These are phyloP conservation scores for Xylaria polymorpha DNA, from an alignment of 2,329 filamentous ascomycete species.

Conservation along the genomic window DNA sequence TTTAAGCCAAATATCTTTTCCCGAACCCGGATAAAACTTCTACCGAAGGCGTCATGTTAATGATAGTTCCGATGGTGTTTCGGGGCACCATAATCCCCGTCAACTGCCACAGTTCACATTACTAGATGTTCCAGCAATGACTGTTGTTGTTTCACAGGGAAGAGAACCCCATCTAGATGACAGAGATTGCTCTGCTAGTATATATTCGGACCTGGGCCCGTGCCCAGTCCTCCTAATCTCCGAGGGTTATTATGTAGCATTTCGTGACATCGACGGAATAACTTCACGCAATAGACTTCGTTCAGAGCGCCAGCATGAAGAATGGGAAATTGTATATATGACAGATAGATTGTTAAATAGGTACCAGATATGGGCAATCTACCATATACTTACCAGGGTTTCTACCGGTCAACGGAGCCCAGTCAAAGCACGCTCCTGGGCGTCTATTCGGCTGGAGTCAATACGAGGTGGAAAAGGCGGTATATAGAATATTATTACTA, in stretches of 20 bases:
- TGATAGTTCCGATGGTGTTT: background rate
- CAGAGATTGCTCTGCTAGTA: too few relatives aligned
- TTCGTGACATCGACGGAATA: too few relatives aligned
- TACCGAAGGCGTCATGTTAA: background rate
- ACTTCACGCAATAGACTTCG: background rate
- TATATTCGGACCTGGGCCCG: too few relatives aligned
- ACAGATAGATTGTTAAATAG: background rate
- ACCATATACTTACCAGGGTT: background rate
- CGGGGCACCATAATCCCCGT: background rate
- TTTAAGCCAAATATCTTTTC: background rate
- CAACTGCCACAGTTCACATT: background rate
- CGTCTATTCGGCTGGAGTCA: constrained; percentile 10
- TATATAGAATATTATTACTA: background rate
- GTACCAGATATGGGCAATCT: background rate
- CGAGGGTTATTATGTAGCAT: too few relatives aligned
- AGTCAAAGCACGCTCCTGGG: background rate
- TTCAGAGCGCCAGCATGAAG: background rate
- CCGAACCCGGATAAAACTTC: background rate
- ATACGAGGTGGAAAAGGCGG: constrained; percentile 23
- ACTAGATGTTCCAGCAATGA: too few relatives aligned
- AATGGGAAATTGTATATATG: background rate
- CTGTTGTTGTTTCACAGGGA: too few relatives aligned
- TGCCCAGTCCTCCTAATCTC: too few relatives aligned
- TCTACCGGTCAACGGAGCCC: background rate
- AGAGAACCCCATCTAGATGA: too few relatives aligned